Evolutionary conservation across 2,329 filamentous ascomycete genomes (phyloP).

Genomic region (Xylariaceae sp.): DNA sequence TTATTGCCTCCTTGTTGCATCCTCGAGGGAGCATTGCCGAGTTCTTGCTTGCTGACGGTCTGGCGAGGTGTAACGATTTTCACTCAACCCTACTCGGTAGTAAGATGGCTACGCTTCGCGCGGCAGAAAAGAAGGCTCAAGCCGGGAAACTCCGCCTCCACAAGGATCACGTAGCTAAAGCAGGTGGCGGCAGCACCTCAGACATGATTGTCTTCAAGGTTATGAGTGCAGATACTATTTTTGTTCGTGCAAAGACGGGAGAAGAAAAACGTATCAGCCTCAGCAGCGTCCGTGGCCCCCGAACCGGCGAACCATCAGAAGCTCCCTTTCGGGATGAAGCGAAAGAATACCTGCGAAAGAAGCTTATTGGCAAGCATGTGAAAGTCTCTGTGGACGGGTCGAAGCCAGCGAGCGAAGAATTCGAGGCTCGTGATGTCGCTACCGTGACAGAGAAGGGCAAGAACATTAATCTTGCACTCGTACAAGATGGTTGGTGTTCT

Average conservation of each 20-base stretch:
- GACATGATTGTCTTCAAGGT: constrained; percentile 88
- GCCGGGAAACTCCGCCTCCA: constrained; percentile 78
- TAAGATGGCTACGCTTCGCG: constrained; percentile 84
- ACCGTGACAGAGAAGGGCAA: constrained; percentile 84
- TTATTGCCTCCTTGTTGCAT: constrained; percentile 88
- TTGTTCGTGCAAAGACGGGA: constrained; percentile 83
- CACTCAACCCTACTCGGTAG: constrained; percentile 90
- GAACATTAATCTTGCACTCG: constrained; percentile 82
- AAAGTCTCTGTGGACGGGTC: constrained; percentile 88
- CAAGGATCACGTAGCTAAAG: constrained; percentile 78
- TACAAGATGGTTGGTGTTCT: constrained; percentile 92
- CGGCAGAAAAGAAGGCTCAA: constrained; percentile 86
- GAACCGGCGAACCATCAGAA: constrained; percentile 84
- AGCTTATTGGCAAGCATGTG: constrained; percentile 93
- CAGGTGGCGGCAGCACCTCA: constrained; percentile 64
- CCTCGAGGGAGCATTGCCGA: constrained; percentile 91
- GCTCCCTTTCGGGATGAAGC: constrained; percentile 89
- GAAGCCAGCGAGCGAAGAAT: constrained; percentile 86
- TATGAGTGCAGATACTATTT: constrained; percentile 86
- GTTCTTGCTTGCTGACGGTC: constrained; percentile 85
- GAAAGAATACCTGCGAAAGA: constrained; percentile 94
- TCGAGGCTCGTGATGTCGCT: constrained; percentile 92
- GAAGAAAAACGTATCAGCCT: constrained; percentile 88
- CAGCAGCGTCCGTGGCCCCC: constrained; percentile 93
- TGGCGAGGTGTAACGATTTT: constrained; percentile 93